Evolutionary conservation across 2,329 filamentous ascomycete genomes (phyloP).

Genomic region (Ophiostoma novo-ulmi): DNA sequence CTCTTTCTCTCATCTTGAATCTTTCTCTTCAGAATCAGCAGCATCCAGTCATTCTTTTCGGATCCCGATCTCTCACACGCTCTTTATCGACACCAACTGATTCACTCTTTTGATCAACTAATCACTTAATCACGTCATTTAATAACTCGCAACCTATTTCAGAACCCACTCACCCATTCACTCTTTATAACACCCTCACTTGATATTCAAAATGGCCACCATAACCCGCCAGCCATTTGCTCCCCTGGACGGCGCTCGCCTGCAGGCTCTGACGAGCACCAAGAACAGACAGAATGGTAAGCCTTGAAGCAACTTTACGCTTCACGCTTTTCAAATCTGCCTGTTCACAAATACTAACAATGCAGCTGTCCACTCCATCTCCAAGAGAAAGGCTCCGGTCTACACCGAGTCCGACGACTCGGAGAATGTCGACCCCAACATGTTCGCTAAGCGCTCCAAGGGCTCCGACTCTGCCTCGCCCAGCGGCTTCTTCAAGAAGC

Average conservation of each 20-base stretch:
- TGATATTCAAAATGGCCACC: slow-evolving; percentile 45
- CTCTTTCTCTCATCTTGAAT: background rate
- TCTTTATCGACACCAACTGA: slow-evolving; percentile 13
- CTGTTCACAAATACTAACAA: background rate
- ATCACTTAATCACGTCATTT: background rate
- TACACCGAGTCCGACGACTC: slow-evolving; percentile 48
- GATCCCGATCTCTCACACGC: slow-evolving; percentile 9
- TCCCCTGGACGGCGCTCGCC: slow-evolving; percentile 61
- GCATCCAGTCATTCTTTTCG: slow-evolving; percentile 7
- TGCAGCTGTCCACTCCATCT: slow-evolving; percentile 40
- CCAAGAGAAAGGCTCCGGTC: slow-evolving; percentile 56
- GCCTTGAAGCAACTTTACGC: slow-evolving; percentile 30
- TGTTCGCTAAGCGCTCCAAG: slow-evolving; percentile 57
- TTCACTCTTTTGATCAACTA: slow-evolving; percentile 7
- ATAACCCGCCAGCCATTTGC: slow-evolving; percentile 67
- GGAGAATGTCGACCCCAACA: slow-evolving; percentile 57
- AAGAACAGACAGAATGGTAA: slow-evolving; percentile 75
- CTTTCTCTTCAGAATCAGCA: background rate
- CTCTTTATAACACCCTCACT: slow-evolving; percentile 7
- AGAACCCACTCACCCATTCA: background rate
- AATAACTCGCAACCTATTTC: background rate
- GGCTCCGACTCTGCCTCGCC: slow-evolving; percentile 39
- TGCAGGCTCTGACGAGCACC: slow-evolving; percentile 66
- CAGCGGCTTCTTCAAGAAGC: slow-evolving; percentile 48
- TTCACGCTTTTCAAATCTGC: background rate